Conservation (phyloP, 345 rosid genomes). For the Aethionema arabicum region DNA sequence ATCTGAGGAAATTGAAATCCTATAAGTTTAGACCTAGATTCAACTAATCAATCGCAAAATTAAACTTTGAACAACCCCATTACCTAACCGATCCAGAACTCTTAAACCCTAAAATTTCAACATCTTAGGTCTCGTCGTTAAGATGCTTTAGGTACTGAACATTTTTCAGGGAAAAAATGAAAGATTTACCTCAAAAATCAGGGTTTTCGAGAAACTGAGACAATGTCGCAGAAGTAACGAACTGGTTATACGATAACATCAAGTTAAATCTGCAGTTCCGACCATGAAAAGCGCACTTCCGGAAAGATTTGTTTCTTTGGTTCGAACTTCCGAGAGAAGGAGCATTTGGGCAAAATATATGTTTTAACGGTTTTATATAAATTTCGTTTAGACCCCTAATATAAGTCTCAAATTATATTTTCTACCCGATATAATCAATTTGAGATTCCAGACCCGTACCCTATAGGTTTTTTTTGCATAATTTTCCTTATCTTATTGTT, state of each 20-base stretch:
- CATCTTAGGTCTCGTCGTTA: constrained; percentile 5
- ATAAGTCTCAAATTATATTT: neutral
- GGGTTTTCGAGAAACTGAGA: constrained; percentile 7
- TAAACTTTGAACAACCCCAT: neutral
- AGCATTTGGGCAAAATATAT: neutral
- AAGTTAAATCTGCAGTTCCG: neutral
- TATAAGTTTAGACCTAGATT: neutral
- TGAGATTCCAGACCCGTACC: too few relatives aligned
- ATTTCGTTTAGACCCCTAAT: neutral
- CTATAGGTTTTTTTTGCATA: too few relatives aligned
- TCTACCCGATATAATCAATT: neutral
- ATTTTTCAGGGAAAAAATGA: neutral
- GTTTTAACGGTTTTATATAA: neutral
- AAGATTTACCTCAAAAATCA: constrained; percentile 2
- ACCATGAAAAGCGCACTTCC: constrained; percentile 4
- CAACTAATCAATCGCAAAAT: neutral
- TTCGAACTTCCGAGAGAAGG: neutral
- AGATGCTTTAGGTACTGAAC: neutral
- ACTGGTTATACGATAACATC: neutral
- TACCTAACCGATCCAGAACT: constrained; percentile 1
- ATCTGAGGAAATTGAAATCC: neutral
- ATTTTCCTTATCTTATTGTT: too few relatives aligned
- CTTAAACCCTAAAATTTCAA: constrained; percentile 7
- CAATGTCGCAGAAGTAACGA: constrained; percentile 4
- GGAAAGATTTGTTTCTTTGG: neutral